Conservation (phyloP, 352 stramenopile genomes). For the Blastocystis hominis region DNA sequence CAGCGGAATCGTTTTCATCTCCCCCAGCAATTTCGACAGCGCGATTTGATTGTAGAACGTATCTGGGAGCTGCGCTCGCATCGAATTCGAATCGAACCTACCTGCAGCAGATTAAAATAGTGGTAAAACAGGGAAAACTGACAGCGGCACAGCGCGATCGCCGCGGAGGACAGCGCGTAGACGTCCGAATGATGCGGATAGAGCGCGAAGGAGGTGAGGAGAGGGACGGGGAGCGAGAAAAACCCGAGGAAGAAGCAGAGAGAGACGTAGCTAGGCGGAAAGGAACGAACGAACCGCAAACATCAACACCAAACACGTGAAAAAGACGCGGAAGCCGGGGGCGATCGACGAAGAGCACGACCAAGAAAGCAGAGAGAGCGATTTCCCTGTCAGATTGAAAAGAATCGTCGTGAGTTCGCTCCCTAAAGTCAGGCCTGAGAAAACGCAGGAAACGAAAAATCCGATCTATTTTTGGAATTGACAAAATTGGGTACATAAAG, state of each 20-base stretch:
- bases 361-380: neutral
- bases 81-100: neutral
- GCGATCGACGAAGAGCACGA: neutral
- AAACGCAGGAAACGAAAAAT: neutral
- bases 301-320: neutral
- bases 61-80: neutral
- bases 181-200: slow-evolving; percentile 13
- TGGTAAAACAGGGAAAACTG: slow-evolving; percentile 36
- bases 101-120: neutral
- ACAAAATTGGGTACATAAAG: neutral
- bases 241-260: neutral
- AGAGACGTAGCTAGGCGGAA: neutral
- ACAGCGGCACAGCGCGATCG: neutral
- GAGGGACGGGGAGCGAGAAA: neutral
- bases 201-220: neutral
- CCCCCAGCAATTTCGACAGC: neutral
- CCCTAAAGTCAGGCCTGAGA: neutral
- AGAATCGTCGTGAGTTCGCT: neutral
- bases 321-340: neutral
- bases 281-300: neutral
- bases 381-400: neutral
- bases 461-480: neutral
- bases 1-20: slow-evolving; percentile 6
- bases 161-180: neutral
- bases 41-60: neutral